phyloP scores from a whole-genome alignment of 2,329 filamentous ascomycete genomes.

The Neofusicoccum ribis region DNA sequence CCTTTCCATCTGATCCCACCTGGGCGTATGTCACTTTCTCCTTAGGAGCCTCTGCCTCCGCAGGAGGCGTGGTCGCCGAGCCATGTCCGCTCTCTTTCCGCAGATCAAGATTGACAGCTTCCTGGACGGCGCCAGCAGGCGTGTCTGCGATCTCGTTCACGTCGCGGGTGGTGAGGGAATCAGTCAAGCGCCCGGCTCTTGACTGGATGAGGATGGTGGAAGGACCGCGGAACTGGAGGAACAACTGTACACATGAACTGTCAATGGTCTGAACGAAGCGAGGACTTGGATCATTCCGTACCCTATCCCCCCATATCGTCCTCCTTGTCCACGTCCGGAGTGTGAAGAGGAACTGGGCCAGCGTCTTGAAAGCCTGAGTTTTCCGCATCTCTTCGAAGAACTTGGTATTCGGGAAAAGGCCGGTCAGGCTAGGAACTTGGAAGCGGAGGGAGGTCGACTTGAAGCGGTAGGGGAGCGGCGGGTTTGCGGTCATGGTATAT shows the following conservation, averaged over 20 bases:
- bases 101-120: slow-evolving; percentile 54
- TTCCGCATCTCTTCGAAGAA: slow-evolving; percentile 71
- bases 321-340: slow-evolving; percentile 75
- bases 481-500: slow-evolving; percentile 73
- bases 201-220: slow-evolving; percentile 85
- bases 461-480: slow-evolving; percentile 83
- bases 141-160: slow-evolving; percentile 88
- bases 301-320: slow-evolving; percentile 88
- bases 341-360: slow-evolving; percentile 65
- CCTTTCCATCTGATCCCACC: slow-evolving; percentile 20
- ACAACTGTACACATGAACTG: slow-evolving; percentile 56
- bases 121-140: slow-evolving; percentile 68
- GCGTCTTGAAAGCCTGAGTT: slow-evolving; percentile 69
- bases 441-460: slow-evolving; percentile 73
- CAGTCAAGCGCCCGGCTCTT: slow-evolving; percentile 74
- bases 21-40: slow-evolving; percentile 15
- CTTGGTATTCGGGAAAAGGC: slow-evolving; percentile 68
- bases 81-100: slow-evolving; percentile 28
- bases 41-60: not conserved
- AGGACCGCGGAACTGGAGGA: slow-evolving; percentile 86
- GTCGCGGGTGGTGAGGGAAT: slow-evolving; percentile 74
- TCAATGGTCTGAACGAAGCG: not conserved
- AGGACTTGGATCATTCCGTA: slow-evolving; percentile 37
- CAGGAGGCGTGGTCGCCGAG: slow-evolving; percentile 1
- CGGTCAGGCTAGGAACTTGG: slow-evolving; percentile 70